A percentile compares a stretch with the other conserved stretches of the same genome.
phyloP scores from a whole-genome alignment of 1,284 basidiomycete genomes.

The Cutaneotrichosporon curvatum region DNA sequence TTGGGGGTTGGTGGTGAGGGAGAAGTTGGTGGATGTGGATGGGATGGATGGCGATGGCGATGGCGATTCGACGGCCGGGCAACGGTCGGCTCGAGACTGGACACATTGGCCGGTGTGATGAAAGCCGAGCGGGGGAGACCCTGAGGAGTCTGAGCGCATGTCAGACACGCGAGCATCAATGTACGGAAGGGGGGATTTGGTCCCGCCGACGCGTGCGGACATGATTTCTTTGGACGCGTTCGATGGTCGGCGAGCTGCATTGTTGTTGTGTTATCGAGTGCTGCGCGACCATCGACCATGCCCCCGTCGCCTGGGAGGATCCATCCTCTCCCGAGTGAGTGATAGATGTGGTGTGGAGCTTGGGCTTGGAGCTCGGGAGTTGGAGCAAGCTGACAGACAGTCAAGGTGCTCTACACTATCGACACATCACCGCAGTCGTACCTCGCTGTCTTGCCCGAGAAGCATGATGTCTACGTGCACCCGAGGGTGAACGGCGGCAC shows the following conservation, averaged over 20 bases:
- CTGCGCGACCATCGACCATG: slow-evolving; percentile 16
- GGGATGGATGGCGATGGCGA: too few relatives aligned
- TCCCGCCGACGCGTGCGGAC: slow-evolving; percentile 1
- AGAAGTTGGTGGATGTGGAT: too few relatives aligned
- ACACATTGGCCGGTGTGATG: too few relatives aligned
- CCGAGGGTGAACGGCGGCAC: slow-evolving; percentile 8
- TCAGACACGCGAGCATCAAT: not conserved
- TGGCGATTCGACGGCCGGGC: too few relatives aligned
- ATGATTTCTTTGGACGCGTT: too few relatives aligned
- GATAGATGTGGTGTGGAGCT: too few relatives aligned
- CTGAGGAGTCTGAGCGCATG: too few relatives aligned
- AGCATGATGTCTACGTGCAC: slow-evolving; percentile 38
- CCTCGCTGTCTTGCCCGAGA: slow-evolving; percentile 31
- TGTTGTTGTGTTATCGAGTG: not conserved
- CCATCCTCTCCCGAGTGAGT: slow-evolving; percentile 34
- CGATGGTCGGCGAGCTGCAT: not conserved
- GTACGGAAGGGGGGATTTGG: not conserved
- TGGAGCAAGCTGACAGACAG: slow-evolving; percentile 19
- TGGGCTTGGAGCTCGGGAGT: too few relatives aligned
- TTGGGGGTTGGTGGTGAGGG: too few relatives aligned
- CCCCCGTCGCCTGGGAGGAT: slow-evolving; percentile 40
- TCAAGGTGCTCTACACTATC: slow-evolving; percentile 41
- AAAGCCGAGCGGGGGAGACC: too few relatives aligned
- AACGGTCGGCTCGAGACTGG: too few relatives aligned
- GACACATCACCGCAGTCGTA: slow-evolving; percentile 37